These are phyloP conservation scores for Wickerhamomyces sp. DNA, from an alignment of 1,139 yeast genomes.

Conservation along the genomic window DNA sequence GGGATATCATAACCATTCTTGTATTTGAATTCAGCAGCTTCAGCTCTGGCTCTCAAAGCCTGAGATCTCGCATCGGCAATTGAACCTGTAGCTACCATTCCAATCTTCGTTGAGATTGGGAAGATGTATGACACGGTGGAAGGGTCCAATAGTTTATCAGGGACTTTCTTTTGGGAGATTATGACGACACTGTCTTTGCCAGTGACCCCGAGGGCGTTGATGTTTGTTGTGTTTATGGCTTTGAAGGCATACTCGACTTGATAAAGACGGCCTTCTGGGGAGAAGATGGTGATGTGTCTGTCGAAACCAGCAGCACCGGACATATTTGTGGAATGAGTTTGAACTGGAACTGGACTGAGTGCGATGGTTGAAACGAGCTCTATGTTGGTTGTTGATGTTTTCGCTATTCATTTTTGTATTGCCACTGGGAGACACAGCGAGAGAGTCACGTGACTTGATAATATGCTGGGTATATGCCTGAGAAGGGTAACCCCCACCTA, in stretches of 20 bases:
- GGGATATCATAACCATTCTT: conserved; percentile 97
- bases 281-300: conserved; percentile 96
- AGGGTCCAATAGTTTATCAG: conserved; percentile 89
- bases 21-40: conserved; percentile 92
- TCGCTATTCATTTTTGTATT: too few species aligned
- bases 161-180: conserved; percentile 91
- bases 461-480: too few species aligned
- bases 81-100: conserved; percentile 92
- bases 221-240: conserved; percentile 89
- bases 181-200: conserved; percentile 90
- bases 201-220: conserved; percentile 81
- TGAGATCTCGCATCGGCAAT: conserved; percentile 95
- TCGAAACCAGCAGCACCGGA: conserved; percentile 86
- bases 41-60: conserved; percentile 84
- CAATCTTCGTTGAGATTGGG: conserved; percentile 74
- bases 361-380: too few species aligned
- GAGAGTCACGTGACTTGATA: too few species aligned
- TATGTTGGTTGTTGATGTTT: too few species aligned
- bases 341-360: neutral
- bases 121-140: conserved; percentile 80
- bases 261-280: conserved; percentile 96
- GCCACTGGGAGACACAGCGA: too few species aligned
- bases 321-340: conserved; percentile 2
- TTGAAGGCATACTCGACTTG: conserved; percentile 98
- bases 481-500: neutral